These are phyloP conservation scores for Fusarium setosum DNA, from an alignment of 2,329 filamentous ascomycete species.

Conservation along the genomic window DNA sequence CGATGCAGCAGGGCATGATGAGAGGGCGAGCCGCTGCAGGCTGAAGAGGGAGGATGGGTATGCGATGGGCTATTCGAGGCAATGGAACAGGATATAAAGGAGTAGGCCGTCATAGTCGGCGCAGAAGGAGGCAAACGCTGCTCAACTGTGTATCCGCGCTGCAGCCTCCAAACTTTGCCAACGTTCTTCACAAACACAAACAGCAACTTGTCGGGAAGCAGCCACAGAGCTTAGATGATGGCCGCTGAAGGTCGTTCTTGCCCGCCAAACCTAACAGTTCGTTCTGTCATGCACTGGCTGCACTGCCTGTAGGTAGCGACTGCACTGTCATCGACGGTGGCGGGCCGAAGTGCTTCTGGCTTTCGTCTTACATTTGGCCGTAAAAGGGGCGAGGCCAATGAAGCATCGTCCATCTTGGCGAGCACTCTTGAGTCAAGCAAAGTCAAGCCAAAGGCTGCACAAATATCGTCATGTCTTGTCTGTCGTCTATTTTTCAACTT, in stretches of 20 bases:
- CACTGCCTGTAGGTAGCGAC: no score
- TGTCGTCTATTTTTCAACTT: background rate
- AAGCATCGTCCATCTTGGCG: constrained; percentile 8
- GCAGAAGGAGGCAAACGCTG: background rate
- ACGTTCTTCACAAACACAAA: constrained; percentile 17
- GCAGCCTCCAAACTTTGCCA: constrained; percentile 10
- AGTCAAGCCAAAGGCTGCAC: no score
- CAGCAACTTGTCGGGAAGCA: constrained; percentile 29
- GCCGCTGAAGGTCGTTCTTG: background rate
- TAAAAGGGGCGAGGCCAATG: constrained; percentile 32
- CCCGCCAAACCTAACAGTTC: background rate
- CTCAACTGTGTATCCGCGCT: no score
- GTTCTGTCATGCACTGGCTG: no score
- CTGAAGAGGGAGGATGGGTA: background rate
- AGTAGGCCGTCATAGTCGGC: background rate
- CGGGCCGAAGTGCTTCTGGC: background rate
- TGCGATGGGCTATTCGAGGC: background rate
- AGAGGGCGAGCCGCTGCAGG: background rate
- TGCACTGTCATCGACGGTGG: background rate
- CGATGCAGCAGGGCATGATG: constrained; percentile 46
- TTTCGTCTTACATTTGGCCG: constrained; percentile 26
- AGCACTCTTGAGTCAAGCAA: background rate
- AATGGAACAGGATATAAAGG: no score
- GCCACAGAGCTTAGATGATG: constrained; percentile 14
- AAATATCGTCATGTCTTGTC: background rate